phyloP scores from a whole-genome alignment of 352 stramenopile species.

The Phytophthora parvispora region DNA sequence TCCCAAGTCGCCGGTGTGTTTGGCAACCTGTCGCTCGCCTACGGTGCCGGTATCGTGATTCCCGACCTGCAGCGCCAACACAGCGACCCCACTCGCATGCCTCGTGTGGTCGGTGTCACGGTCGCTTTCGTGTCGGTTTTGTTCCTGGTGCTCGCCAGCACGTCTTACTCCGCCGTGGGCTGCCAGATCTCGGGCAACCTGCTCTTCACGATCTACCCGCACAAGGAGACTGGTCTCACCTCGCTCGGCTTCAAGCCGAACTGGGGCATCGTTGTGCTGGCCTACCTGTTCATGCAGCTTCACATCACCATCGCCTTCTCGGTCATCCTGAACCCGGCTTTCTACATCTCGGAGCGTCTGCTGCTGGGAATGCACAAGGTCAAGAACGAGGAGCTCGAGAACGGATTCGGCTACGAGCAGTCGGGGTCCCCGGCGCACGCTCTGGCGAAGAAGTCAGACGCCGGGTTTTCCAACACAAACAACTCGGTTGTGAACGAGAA shows the following conservation, averaged over 20 bases:
- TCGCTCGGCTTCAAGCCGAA: slow-evolving; percentile 52
- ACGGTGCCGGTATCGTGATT: slow-evolving; percentile 73
- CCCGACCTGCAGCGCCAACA: slow-evolving; percentile 72
- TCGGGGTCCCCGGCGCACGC: slow-evolving; percentile 9
- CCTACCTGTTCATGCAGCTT: slow-evolving; percentile 67
- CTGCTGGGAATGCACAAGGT: slow-evolving; percentile 66
- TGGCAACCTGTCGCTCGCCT: slow-evolving; percentile 73
- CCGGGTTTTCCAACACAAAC: slow-evolving; percentile 18
- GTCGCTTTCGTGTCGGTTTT: slow-evolving; percentile 61
- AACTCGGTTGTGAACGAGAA: slow-evolving; percentile 8
- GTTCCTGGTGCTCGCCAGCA: slow-evolving; percentile 57
- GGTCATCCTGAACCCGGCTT: slow-evolving; percentile 53
- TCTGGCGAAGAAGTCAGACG: slow-evolving; percentile 27
- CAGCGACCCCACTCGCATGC: slow-evolving; percentile 69
- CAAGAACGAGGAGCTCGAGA: slow-evolving; percentile 24
- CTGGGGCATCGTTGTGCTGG: slow-evolving; percentile 55
- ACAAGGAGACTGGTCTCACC: slow-evolving; percentile 35
- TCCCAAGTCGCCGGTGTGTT: slow-evolving; percentile 64
- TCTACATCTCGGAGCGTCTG: slow-evolving; percentile 57
- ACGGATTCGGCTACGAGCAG: slow-evolving; percentile 32
- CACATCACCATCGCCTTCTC: slow-evolving; percentile 63
- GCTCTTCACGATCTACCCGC: slow-evolving; percentile 71
- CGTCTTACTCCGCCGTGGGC: slow-evolving; percentile 62
- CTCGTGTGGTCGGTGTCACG: slow-evolving; percentile 63
- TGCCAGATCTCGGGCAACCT: slow-evolving; percentile 80